Evolutionary conservation across 495 filamentous ascomycete species (phyloP), one percentile per base, ranked within the genome.

Genomic region (Trichoderma orchidacearum): DNA sequence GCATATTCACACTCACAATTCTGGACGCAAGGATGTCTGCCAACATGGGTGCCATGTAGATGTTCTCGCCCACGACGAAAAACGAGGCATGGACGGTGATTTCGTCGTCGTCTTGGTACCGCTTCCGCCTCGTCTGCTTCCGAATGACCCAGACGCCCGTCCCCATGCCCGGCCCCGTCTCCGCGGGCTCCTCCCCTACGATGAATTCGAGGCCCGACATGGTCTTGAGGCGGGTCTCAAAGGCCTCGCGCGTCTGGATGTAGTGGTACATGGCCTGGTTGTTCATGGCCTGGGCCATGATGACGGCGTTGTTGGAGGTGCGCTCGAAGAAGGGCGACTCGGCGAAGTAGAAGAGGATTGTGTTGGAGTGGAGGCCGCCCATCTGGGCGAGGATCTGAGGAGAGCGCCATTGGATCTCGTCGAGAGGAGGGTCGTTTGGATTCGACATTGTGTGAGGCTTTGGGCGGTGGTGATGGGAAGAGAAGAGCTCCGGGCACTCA

Each of bases 321-420:
- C 72, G 74, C 64, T 98, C 93, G 68, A 87, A 97, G 75, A 96
- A 98, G 0, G 90, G 89, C 2, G 89, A 95, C 59, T 85, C 71
- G 51, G 83, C 80, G 66, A 98, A 96, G 69, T 98, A 98, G 70
- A 84, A 89, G 51, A 94, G 85, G 29, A 96, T 84, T 75, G 72
- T 73, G 63, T 84, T 84, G 17, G 70, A 72, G 61, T 83, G 80
- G 31, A 84, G 72, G 56, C 77, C 77, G 21, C 66, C 61, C 75
- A 85, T 81, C 65, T 75, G 73, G 62, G 82, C 78, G 18, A 78
- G 78, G 41, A 79, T 70, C 32, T 72, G 71, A 25, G 83, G 82
- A 28, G 77, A 76, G 53, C 77, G 77, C 85, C 86, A 92, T 71
- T 84, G 80, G 58, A 88, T 87, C 70, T 92, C 87, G 71, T 90